These are phyloP conservation scores for Clausena lansium DNA, from an alignment of 345 rosid genomes.

Conservation along the genomic window DNA sequence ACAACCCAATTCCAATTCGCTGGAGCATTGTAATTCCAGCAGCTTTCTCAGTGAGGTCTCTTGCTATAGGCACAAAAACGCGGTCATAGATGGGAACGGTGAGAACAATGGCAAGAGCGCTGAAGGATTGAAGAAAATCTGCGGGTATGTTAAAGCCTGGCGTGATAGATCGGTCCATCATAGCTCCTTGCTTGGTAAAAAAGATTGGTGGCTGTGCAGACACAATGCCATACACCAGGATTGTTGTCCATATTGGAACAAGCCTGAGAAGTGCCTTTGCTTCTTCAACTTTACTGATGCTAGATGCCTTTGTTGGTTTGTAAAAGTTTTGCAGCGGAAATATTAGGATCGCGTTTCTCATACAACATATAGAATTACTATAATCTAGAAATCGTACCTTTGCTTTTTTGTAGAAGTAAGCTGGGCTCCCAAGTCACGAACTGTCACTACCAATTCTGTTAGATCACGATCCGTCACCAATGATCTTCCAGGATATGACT, in stretches of 20 bases:
- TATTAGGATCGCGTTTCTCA: too few species aligned
- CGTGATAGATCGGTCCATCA: conserved; percentile 48
- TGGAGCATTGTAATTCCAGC: conserved; percentile 65
- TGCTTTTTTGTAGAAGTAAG: too few species aligned
- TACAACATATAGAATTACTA: too few species aligned
- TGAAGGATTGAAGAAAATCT: conserved; percentile 56
- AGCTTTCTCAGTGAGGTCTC: conserved; percentile 42
- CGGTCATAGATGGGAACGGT: conserved; percentile 50
- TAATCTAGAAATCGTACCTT: too few species aligned
- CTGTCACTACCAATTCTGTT: too few species aligned
- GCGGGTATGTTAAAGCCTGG: conserved; percentile 40
- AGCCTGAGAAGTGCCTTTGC: conserved; percentile 46
- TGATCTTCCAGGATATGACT: too few species aligned
- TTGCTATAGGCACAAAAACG: conserved; percentile 45
- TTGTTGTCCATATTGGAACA: conserved; percentile 48
- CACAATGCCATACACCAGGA: conserved; percentile 48
- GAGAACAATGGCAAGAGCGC: conserved; percentile 35
- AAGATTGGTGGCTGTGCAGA: conserved; percentile 51
- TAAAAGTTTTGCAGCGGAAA: too few species aligned
- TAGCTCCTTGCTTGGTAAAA: conserved; percentile 58
- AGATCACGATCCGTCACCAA: too few species aligned
- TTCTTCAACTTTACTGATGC: conserved; percentile 44
- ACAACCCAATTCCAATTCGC: conserved; percentile 58
- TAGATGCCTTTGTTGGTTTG: too few species aligned
- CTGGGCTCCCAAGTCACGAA: too few species aligned